Percentiles rank a stretch among this genome's conserved stretches.
Conservation (phyloP, 306 rosid genomes). For the Cicer pinnatifidum region DNA sequence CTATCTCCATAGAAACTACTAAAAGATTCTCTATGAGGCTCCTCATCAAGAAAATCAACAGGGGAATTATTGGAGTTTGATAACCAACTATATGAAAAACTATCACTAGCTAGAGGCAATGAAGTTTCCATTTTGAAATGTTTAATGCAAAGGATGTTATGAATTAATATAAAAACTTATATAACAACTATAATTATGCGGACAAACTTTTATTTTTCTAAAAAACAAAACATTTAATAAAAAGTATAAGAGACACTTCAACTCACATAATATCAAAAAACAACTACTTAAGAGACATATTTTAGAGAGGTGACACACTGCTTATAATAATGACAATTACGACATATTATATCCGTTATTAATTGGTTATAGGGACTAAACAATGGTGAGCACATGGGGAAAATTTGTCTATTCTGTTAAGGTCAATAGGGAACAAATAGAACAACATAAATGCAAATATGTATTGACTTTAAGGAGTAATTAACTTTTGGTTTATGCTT, state of each 20-base stretch:
- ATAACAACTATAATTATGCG: background rate
- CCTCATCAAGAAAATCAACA: slow-evolving; percentile 18
- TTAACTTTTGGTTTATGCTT: slow-evolving; percentile 35
- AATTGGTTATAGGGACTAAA: slow-evolving; percentile 54
- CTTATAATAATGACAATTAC: background rate
- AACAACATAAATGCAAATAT: slow-evolving; percentile 53
- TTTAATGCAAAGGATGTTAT: slow-evolving; percentile 9
- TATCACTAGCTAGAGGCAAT: slow-evolving; percentile 64
- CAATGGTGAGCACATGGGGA: slow-evolving; percentile 58
- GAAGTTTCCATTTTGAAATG: slow-evolving; percentile 52
- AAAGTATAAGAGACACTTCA: background rate
- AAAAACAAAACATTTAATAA: background rate
- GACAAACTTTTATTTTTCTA: slow-evolving; percentile 31
- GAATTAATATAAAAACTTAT: slow-evolving; percentile 34
- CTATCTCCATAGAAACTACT: background rate
- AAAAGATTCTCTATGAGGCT: slow-evolving; percentile 33
- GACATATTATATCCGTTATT: slow-evolving; percentile 34
- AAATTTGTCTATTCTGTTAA: slow-evolving; percentile 55
- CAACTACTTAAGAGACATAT: background rate
- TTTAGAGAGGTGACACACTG: background rate
- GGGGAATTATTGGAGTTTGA: slow-evolving; percentile 47
- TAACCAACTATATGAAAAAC: slow-evolving; percentile 75
- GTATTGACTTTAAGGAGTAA: slow-evolving; percentile 45
- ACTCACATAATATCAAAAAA: too few relatives aligned
- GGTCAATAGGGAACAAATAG: slow-evolving; percentile 64